Base-by-base conservation (phyloP, 768 basidiomycete species). In the Amanita thiersii region DNA sequence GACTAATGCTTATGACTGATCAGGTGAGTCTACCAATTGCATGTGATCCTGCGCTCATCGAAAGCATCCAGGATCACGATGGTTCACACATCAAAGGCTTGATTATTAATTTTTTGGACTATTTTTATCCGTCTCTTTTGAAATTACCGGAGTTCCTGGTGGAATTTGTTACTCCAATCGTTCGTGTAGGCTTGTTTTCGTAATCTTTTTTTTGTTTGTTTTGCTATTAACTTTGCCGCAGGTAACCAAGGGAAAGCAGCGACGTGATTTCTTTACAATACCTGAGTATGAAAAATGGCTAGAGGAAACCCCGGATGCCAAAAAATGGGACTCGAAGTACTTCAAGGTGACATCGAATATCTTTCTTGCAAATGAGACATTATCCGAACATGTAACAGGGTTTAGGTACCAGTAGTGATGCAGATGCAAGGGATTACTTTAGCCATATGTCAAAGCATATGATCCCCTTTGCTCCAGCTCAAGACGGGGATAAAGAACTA, bases 81-180 rank as follows among this genome's bases (percentile, higher is more conserved):
- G 96, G 96, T 39, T 98, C 96, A n/a, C 96, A 99, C 64, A 99
- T 99, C 67, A 99, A 99, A 62, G 96, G 96, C n/a, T 76, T 98
- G 5, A 72, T 99, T 37, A 93, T 99, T 66, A 99, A 99, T 63
- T 98, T 92, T 60, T 66, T 99, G 46, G 96, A 98, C 54, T 86
- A 93, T 57, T 98, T 92, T 61, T 97, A 85, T 61, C 96, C 96
- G 0, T 96, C 94, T 1, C 69, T 99, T 15, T 72, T 99, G 44
- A 90, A 82, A 58, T 62, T 96, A 12, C 85, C 89, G 1, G 81
- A 85, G 45, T 99, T 99, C 64, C 66, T 99, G 37, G 88, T 98
- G 26, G 96, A 99, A 57, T 99, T 99, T 59, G 88, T 99, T 29
- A 99, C 96, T 0, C 96, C 96, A 2, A 98, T 99, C 55, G 92